Evolutionary conservation across 345 rosid genomes (phyloP), one percentile per base, ranked within the genome.

Genomic region (Zanthoxylum bungeanum): DNA sequence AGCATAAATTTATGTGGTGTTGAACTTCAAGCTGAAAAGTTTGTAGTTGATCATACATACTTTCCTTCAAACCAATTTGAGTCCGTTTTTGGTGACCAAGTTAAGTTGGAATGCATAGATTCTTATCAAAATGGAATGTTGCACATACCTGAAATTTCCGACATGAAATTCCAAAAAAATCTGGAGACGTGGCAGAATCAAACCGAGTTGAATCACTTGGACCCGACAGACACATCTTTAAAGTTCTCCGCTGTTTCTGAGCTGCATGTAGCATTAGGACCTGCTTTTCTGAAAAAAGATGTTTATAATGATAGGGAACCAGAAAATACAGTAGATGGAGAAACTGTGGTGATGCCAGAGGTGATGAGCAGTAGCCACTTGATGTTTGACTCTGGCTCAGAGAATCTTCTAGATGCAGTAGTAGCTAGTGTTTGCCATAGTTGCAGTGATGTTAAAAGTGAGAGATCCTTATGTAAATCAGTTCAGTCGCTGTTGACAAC

Each of bases 381-480:
- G 66, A 83, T 84, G 5, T 73, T 78, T 80, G 96, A 83, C 65
- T 73, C 87, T 33, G 80, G 81, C 67, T 73, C 87, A 34, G 98
- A 87, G 81, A 92, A 88, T 85, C 98, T 93, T 72, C 81, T 93
- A 60, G 98, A 93, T 77, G 98, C 98, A 50, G 86, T 93, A 60
- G 93, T 93, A 58, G 93, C 94, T 72, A 91, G 78, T 50, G 84
- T 80, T 77, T 88, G 88, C 81, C 76, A 83, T 27, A 79, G 83
- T 71, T 77, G 80, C 61, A 81, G 73, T 78, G 86, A 78, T 55
- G 76, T 76, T 22, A 84, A 81, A 78, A 79, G 85, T 64, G 93
- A 86, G 74, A 79, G 82, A 63, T 72, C 88, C 7, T 71, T 75
- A 28, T 79, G 89, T 73, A 83, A 80, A 77, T 81, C 92, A 14